A percentile compares a stretch with the other conserved stretches of the same genome.
phyloP scores from a whole-genome alignment of 1,284 basidiomycete genomes.

The Abortiporus biennis region DNA sequence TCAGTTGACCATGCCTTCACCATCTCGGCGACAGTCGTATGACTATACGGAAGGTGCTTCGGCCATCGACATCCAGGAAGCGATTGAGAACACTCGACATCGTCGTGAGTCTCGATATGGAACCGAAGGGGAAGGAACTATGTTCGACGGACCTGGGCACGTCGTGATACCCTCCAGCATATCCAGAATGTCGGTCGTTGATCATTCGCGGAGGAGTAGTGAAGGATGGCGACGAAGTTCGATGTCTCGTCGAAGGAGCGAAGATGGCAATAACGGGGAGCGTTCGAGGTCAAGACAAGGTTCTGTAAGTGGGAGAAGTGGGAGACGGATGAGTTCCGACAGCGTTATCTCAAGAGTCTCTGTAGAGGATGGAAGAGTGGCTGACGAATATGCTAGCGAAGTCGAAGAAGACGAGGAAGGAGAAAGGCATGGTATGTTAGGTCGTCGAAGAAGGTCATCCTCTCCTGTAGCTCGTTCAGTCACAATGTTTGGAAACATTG shows the following conservation, averaged over 20 bases:
- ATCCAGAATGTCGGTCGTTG: conserved; percentile 67
- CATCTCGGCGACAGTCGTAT: conserved; percentile 19
- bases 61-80: conserved; percentile 62
- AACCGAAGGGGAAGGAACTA: conserved; percentile 50
- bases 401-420: conserved; percentile 21
- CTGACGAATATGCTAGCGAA: conserved; percentile 16
- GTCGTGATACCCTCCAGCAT: conserved; percentile 67
- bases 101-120: conserved; percentile 68
- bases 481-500: conserved; percentile 63
- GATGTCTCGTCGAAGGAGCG: conserved; percentile 42
- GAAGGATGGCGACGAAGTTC: conserved; percentile 41
- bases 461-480: conserved; percentile 30
- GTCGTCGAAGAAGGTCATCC: conserved; percentile 22
- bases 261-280: conserved; percentile 32
- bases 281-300: conserved; percentile 17
- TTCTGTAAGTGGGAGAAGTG: conserved; percentile 7
- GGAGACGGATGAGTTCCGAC: conserved; percentile 38
- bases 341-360: conserved; percentile 36
- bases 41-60: conserved; percentile 84
- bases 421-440: too few species aligned
- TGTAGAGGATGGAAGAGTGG: conserved; percentile 17
- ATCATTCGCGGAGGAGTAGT: conserved; percentile 46
- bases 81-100: conserved; percentile 39
- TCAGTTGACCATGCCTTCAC: conserved; percentile 1
- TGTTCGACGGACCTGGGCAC: conserved; percentile 76